Evolutionary conservation across 768 basidiomycete species (phyloP).

Genomic region (Ramaria sp.): DNA sequence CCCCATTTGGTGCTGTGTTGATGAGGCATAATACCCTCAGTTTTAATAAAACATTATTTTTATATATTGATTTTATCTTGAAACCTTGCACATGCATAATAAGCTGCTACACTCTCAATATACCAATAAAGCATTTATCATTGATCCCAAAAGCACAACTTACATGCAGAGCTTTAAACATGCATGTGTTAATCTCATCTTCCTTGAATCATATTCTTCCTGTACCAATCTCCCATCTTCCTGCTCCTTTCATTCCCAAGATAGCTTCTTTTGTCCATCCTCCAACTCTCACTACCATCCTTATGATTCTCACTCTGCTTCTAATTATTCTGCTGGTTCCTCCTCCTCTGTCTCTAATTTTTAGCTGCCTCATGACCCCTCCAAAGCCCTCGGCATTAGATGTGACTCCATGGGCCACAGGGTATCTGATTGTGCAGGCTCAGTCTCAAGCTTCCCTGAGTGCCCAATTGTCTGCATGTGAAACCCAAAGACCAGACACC

Average conservation of each 20-base stretch:
- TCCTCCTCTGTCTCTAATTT: neutral
- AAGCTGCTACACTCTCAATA: neutral
- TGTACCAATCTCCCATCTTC: neutral
- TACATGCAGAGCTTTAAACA: neutral
- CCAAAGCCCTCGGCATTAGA: neutral
- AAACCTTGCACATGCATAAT: neutral
- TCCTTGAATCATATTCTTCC: neutral
- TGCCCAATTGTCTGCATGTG: neutral
- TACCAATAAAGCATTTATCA: neutral
- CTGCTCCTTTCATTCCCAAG: neutral
- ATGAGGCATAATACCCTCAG: too few relatives aligned
- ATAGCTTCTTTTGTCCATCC: neutral
- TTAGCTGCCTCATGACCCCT: neutral
- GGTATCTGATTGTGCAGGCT: neutral
- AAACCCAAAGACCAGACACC: neutral
- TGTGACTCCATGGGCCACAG: neutral
- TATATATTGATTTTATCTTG: too few relatives aligned
- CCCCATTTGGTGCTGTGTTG: too few relatives aligned
- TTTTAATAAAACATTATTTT: too few relatives aligned
- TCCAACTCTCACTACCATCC: neutral
- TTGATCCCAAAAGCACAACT: neutral
- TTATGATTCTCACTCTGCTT: neutral
- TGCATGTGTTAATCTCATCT: neutral
- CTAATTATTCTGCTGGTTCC: too few relatives aligned
- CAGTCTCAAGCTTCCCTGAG: neutral